Base-by-base conservation (phyloP, 2,329 filamentous ascomycete species). In the Ophiostoma perfectum region DNA sequence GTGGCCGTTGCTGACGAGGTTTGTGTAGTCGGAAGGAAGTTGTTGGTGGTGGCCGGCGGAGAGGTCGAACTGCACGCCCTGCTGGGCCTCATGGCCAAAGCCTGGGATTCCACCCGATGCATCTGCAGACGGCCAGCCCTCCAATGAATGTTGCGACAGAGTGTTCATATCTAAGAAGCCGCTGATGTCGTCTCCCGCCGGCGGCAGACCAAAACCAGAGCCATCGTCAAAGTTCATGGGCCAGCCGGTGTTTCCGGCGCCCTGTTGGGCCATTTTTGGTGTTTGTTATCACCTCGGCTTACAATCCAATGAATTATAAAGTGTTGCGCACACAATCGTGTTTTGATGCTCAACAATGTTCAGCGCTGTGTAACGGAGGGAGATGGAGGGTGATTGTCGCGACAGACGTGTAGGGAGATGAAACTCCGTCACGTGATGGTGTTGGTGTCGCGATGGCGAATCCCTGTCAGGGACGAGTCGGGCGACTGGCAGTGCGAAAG, bases 201-300 rank as follows among this genome's bases (percentile, higher is more conserved):
- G 44, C 42, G 52, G 60, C 36, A 72, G 45, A 14, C 67, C 63
- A n/a, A 69, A 72, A 12, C n/a, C 52, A 38, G 18, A 68, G 49
- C 38, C 67, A 42, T 68, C 69, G 11, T 71, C 71, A 58, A 60
- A 72, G 60, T 63, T 62, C 44, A 70, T 58, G 64, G 68, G 67
- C 71, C 71, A 72, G 44, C 68, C 68, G 65, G 66, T 6, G 44
- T 67, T 65, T 3, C 69, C 70, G 45, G 65, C 65, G 58, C 70
- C 70, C 69, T 71, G 70, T 44, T 72, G 71, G 70, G 71, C 70
- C 71, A 72, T 72, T 52, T 27, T 52, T 66, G 58, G 45, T 68
- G 64, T n/a, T 64, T 64, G 47, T 66, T 65, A 68, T 68, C 64
- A 68, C 44, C 67, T n/a, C 42, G 47, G 38, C 62, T 63, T 58